These are phyloP conservation scores for Spergularia marina DNA, from an alignment of 148 eudicot species.

Conservation along the genomic window DNA sequence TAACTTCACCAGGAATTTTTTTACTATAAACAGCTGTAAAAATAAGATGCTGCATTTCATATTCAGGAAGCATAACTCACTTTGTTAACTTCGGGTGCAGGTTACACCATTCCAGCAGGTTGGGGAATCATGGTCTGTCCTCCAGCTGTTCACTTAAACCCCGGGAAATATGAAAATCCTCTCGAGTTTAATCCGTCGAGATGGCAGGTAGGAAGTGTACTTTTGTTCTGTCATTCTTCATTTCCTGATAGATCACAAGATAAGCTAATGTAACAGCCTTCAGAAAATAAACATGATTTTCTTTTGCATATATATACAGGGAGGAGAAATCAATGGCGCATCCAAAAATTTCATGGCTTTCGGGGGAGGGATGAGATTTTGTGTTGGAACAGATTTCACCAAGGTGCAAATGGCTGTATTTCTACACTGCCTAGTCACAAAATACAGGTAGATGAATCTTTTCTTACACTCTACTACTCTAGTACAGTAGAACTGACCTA, in stretches of 20 bases:
- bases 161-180: conserved; percentile 65
- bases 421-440: conserved; percentile 73
- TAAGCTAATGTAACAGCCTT: background rate
- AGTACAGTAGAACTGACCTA: too few relatives aligned
- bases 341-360: conserved; percentile 85
- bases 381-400: conserved; percentile 78
- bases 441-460: conserved; percentile 51
- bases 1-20: background rate
- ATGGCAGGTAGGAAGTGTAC: conserved; percentile 62
- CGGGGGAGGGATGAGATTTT: conserved; percentile 86
- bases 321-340: conserved; percentile 55
- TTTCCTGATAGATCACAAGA: background rate
- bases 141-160: conserved; percentile 87
- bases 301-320: conserved; percentile 31
- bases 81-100: conserved; percentile 34
- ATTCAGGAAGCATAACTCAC: conserved; percentile 22
- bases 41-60: background rate
- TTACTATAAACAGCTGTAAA: background rate
- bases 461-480: background rate
- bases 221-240: background rate
- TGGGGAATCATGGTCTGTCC: conserved; percentile 96
- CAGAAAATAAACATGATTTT: background rate
- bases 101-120: conserved; percentile 86
- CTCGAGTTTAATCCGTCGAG: conserved; percentile 82
- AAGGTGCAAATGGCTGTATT: conserved; percentile 78